Evolutionary conservation across 352 stramenopile species (phyloP).

Genomic region (Phytophthora ramorum): DNA sequence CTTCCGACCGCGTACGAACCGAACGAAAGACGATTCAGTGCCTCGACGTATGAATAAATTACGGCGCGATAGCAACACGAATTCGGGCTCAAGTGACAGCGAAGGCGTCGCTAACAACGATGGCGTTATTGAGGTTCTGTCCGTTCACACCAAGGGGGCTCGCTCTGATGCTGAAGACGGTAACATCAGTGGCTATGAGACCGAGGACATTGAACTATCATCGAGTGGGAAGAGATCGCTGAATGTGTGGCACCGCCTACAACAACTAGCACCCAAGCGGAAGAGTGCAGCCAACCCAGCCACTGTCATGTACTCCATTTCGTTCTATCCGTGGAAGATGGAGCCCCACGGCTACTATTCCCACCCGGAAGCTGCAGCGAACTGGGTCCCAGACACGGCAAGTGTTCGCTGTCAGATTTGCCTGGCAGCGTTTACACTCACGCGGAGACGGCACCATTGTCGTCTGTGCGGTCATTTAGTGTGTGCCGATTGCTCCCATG

Average conservation of each 20-base stretch:
- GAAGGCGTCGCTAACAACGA: conserved; percentile 12
- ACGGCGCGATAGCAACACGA: conserved; percentile 26
- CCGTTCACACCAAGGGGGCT: conserved; percentile 1
- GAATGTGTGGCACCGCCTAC: conserved; percentile 20
- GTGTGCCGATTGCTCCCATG: conserved; percentile 71
- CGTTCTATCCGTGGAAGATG: conserved; percentile 83
- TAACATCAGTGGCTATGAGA: conserved; percentile 13
- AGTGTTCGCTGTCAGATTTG: conserved; percentile 74
- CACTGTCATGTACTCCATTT: conserved; percentile 71
- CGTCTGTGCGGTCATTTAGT: conserved; percentile 76
- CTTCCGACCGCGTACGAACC: conserved; percentile 22
- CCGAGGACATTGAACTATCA: conserved; percentile 18
- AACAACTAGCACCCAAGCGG: conserved; percentile 18
- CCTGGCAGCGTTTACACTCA: conserved; percentile 57
- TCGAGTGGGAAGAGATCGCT: conserved; percentile 13
- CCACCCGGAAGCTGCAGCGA: conserved; percentile 65
- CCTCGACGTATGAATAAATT: conserved; percentile 12
- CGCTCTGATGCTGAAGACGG: conserved; percentile 2
- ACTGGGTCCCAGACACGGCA: conserved; percentile 76
- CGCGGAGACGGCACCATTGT: conserved; percentile 87
- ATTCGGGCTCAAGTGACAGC: conserved; percentile 9
- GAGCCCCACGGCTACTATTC: conserved; percentile 74
- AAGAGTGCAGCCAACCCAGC: conserved; percentile 26
- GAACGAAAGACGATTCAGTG: conserved; percentile 1
- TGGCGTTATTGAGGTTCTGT: conserved; percentile 9